These are phyloP conservation scores for Gossypium armourianum DNA, from an alignment of 441 rosid genomes.

Conservation along the genomic window DNA sequence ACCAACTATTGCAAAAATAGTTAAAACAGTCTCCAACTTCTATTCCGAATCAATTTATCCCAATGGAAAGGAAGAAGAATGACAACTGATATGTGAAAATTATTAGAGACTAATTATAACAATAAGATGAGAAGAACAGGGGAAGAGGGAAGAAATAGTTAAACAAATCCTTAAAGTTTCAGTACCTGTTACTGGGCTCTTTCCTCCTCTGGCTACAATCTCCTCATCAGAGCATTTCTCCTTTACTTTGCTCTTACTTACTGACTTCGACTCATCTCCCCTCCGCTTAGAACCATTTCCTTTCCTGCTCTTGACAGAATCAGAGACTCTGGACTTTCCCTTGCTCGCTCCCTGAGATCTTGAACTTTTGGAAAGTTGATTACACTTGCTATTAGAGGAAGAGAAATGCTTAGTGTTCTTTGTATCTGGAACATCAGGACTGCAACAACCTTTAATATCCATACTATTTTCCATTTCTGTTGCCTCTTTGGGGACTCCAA, in stretches of 20 bases:
- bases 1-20: slow-evolving; percentile 20
- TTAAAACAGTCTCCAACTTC: background rate
- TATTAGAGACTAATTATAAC: background rate
- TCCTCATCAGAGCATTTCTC: slow-evolving; percentile 28
- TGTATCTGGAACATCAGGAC: slow-evolving; percentile 23
- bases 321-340: slow-evolving; percentile 40
- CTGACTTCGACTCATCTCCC: slow-evolving; percentile 30
- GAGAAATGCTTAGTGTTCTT: slow-evolving; percentile 20
- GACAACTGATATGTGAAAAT: background rate
- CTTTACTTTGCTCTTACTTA: slow-evolving; percentile 27
- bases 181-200: slow-evolving; percentile 43
- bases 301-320: slow-evolving; percentile 33
- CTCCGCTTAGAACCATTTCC: slow-evolving; percentile 27
- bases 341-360: slow-evolving; percentile 40
- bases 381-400: slow-evolving; percentile 33
- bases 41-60: background rate
- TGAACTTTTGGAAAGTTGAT: slow-evolving; percentile 23
- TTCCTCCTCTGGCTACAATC: slow-evolving; percentile 27
- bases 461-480: slow-evolving; percentile 16
- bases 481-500: slow-evolving; percentile 21
- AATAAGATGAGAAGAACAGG: slow-evolving; percentile 3
- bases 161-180: background rate
- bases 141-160: slow-evolving; percentile 9
- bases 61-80: slow-evolving; percentile 1
- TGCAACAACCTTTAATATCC: slow-evolving; percentile 21